Percentiles rank a stretch among this genome's conserved stretches.
Evolutionary conservation across 2,329 filamentous ascomycete species (phyloP).

Genomic region (Aureobasidium sp.): DNA sequence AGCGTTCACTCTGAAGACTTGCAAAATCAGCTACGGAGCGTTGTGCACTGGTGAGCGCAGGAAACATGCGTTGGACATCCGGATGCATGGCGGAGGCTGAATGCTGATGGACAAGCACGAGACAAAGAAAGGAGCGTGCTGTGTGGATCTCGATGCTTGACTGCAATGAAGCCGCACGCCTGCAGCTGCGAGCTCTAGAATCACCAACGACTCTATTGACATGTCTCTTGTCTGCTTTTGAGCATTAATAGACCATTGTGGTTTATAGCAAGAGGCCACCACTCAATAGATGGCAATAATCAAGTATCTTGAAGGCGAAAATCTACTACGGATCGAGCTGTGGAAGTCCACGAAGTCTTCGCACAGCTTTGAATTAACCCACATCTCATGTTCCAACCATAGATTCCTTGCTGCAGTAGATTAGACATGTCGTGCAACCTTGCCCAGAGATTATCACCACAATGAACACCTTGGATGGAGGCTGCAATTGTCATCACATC

Average conservation of each 20-base stretch:
- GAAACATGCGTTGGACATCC: too few species aligned
- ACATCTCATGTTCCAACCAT: too few species aligned
- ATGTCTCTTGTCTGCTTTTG: background rate
- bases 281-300: background rate
- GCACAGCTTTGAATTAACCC: background rate
- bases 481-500: background rate
- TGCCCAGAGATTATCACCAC: background rate
- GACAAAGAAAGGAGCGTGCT: background rate
- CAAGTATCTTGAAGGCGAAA: too few species aligned
- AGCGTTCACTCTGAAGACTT: background rate
- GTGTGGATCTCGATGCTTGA: background rate
- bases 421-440: background rate
- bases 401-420: background rate
- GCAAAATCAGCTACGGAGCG: too few species aligned
- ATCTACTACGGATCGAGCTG: background rate
- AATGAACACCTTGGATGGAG: background rate
- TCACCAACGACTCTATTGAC: background rate
- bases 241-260: background rate
- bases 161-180: background rate
- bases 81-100: background rate
- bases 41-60: background rate
- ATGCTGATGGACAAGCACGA: background rate
- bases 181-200: background rate
- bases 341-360: background rate
- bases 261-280: background rate